Percentiles rank a stretch among this genome's conserved stretches.
phyloP scores from a whole-genome alignment of 257 asterid species.

The Handroanthus guayacan region DNA sequence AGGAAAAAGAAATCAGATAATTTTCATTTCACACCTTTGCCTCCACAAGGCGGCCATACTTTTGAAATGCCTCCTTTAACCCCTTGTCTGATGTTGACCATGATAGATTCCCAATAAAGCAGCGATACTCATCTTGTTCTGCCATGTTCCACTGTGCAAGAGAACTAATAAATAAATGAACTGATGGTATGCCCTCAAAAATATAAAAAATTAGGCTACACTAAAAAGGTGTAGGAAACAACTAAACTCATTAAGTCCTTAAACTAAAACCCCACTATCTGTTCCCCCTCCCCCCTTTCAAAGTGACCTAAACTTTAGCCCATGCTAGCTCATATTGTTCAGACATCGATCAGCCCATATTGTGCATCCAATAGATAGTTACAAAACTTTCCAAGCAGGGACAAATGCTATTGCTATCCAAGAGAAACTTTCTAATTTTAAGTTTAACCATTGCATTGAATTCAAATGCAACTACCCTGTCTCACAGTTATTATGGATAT shows the following conservation, averaged over 20 bases:
- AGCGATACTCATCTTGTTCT: conserved; percentile 61
- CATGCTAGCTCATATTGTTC: not conserved
- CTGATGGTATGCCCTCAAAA: not conserved
- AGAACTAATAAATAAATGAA: conserved; percentile 22
- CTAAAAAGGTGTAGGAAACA: conserved; percentile 4
- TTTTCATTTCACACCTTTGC: conserved; percentile 50
- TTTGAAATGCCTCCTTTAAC: conserved; percentile 68
- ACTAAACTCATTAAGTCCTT: not conserved
- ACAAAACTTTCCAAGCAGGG: not conserved
- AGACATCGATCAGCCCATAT: not conserved
- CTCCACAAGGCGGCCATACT: conserved; percentile 65
- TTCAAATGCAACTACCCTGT: not conserved
- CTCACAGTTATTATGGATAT: not conserved
- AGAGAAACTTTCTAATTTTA: not conserved
- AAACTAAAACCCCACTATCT: not conserved
- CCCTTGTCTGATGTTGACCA: conserved; percentile 66
- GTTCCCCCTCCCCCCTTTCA: not conserved
- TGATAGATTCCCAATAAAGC: conserved; percentile 67
- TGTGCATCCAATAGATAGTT: conserved; percentile 1
- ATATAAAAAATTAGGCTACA: conserved; percentile 11
- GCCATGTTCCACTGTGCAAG: conserved; percentile 47
- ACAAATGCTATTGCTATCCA: not conserved
- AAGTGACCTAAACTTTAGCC: not conserved
- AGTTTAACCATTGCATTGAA: not conserved
- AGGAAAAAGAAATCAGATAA: conserved; percentile 14